A percentile compares a stretch with the other conserved stretches of the same genome.
Conservation (phyloP, 495 filamentous ascomycete genomes). For the Filosporella fistucella region DNA sequence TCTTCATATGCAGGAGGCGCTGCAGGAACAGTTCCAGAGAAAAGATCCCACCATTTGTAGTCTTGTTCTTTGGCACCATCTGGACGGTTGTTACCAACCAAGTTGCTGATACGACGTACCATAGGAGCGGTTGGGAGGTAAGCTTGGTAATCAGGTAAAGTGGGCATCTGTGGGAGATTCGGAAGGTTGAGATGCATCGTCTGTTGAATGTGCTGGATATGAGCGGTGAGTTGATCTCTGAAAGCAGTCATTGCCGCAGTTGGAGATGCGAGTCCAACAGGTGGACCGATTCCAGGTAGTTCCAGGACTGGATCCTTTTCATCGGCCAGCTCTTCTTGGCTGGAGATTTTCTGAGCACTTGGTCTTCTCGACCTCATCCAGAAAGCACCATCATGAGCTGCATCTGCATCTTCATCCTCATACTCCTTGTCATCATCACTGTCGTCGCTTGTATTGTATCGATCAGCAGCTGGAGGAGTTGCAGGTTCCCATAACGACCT, state of each 20-base stretch:
- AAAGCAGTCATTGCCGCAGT: slow-evolving; percentile 64
- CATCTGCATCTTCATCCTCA: slow-evolving; percentile 29
- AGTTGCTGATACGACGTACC: slow-evolving; percentile 68
- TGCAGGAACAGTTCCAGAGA: slow-evolving; percentile 31
- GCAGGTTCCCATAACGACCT: slow-evolving; percentile 57
- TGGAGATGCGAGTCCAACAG: slow-evolving; percentile 42
- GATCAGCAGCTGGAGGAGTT: slow-evolving; percentile 31
- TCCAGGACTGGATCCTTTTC: slow-evolving; percentile 22
- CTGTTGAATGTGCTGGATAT: slow-evolving; percentile 78
- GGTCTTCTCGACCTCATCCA: slow-evolving; percentile 33
- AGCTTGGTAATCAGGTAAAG: slow-evolving; percentile 67
- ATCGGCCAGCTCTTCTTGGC: slow-evolving; percentile 32
- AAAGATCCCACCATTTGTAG: slow-evolving; percentile 66
- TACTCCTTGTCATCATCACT: slow-evolving; percentile 33
- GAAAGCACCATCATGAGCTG: slow-evolving; percentile 31
- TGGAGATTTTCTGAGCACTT: slow-evolving; percentile 33
- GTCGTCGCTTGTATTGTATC: slow-evolving; percentile 28
- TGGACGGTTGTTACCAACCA: slow-evolving; percentile 47
- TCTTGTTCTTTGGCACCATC: slow-evolving; percentile 39
- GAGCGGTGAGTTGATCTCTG: slow-evolving; percentile 69
- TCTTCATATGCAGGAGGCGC: slow-evolving; percentile 79
- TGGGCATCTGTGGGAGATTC: slow-evolving; percentile 54
- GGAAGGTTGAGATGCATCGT: slow-evolving; percentile 64
- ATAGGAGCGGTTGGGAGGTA: slow-evolving; percentile 48
- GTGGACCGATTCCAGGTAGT: slow-evolving; percentile 20